Evolutionary conservation across 1,284 basidiomycete genomes (phyloP), one percentile per base, ranked within the genome.

Genomic region (Papiliotrema laurentii): DNA sequence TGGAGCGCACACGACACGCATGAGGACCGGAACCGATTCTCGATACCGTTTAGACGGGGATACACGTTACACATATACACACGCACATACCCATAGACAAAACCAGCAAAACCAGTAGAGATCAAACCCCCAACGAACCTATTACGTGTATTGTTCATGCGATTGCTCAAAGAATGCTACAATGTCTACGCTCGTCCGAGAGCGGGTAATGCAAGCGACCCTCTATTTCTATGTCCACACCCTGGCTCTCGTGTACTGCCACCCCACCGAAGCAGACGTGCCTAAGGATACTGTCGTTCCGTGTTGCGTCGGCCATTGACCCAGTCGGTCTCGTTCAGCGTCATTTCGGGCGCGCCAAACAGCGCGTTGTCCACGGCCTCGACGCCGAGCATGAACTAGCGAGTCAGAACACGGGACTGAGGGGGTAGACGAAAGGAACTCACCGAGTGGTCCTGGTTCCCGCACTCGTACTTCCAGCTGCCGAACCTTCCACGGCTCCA

Each of bases 381-480:
- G 41, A 78, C 77, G 24, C 78, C 78, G 22, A 78, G 67, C 73
- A 77, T 77, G 62, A 77, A 77, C 56, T 63, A 38, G 7, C 25
- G 18, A 22, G n/a, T 30, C 26, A 31, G 47, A 14, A 47, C 14
- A 5, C 30, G 16, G 13, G 25, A 44, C 14, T 35, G 45, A 39
- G 14, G 14, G 26, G 36, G 30, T 11, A 46, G 30, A 5, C 28
- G 37, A 30, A 25, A 16, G 16, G 19, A 10, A 60, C 61, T 45
- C 46, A 64, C 53, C 2, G 73, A 75, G 57, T 79, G 77, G 57
- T 79, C 77, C 60, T 79, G 77, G 60, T 79, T 79, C 1, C 77
- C 77, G 9, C 75, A 74, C 62, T 77, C 76, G 63, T 76, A 78
- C 60, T 76, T 76, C 76, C 78, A 79, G 38, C 73, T 75, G n/a